Evolutionary conservation across 805 yeast genomes (phyloP).

Genomic region (Pichia cabralensis): DNA sequence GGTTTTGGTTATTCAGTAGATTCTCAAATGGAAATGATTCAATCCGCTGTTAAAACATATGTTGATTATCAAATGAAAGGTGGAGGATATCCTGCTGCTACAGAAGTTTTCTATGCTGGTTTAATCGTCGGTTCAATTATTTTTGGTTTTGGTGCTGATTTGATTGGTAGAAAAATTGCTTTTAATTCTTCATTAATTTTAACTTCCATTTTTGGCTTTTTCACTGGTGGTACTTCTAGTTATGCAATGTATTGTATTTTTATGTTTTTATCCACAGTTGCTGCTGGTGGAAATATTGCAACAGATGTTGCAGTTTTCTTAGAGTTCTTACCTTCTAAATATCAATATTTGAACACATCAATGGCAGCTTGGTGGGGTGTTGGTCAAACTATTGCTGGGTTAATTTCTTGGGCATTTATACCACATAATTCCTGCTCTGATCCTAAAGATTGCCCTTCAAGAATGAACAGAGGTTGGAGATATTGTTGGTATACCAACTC

Average conservation of each 20-base stretch:
- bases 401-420: conserved; percentile 47
- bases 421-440: conserved; percentile 39
- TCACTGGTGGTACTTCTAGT: conserved; percentile 42
- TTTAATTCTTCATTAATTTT: conserved; percentile 40
- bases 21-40: conserved; percentile 39
- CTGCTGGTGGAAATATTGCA: conserved; percentile 50
- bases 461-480: conserved; percentile 51
- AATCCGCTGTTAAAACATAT: conserved; percentile 35
- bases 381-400: conserved; percentile 45
- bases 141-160: conserved; percentile 49
- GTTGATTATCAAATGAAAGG: conserved; percentile 38
- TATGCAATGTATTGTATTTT: conserved; percentile 42
- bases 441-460: conserved; percentile 33
- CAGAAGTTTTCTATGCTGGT: conserved; percentile 40
- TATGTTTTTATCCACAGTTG: conserved; percentile 33
- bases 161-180: conserved; percentile 43
- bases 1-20: conserved; percentile 52
- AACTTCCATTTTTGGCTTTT: conserved; percentile 40
- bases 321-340: conserved; percentile 41
- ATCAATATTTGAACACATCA: conserved; percentile 42
- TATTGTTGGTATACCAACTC: conserved; percentile 46
- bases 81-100: conserved; percentile 32
- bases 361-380: conserved; percentile 56
- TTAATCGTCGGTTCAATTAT: conserved; percentile 42
- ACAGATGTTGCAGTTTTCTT: conserved; percentile 44